Evolutionary conservation across 371 early-diverging fungal species (phyloP).

Genomic region (Mortierella polycephala): DNA sequence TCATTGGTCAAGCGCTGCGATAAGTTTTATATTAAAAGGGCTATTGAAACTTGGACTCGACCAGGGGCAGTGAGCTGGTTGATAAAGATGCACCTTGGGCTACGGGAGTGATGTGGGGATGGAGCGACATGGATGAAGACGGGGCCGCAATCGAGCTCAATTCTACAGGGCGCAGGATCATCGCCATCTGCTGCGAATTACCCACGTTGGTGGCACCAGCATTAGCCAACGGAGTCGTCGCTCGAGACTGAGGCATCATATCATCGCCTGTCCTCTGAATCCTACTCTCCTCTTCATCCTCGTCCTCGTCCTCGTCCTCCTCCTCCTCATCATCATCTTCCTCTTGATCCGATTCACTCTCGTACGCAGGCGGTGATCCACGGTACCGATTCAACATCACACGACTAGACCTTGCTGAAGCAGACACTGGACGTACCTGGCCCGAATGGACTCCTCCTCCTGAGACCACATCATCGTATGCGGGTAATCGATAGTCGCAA

Average conservation of each 20-base stretch:
- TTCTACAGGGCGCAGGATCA: constrained; percentile 18
- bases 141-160: constrained; percentile 13
- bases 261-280: too few relatives aligned
- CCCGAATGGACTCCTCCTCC: background rate
- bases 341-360: constrained; percentile 20
- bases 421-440: background rate
- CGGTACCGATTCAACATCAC: constrained; percentile 10
- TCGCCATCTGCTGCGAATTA: background rate
- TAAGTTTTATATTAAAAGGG: too few relatives aligned
- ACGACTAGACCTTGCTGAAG: constrained; percentile 13
- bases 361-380: constrained; percentile 33
- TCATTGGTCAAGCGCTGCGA: too few relatives aligned
- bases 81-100: background rate
- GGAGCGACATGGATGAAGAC: background rate
- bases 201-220: too few relatives aligned
- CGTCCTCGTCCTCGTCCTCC: background rate
- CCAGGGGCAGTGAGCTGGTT: too few relatives aligned
- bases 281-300: background rate
- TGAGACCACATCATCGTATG: constrained; percentile 26
- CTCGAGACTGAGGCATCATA: too few relatives aligned
- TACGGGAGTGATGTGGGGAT: background rate
- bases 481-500: constrained; percentile 39
- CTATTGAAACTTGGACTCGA: too few relatives aligned
- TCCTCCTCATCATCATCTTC: constrained; percentile 7
- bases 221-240: too few relatives aligned